These are phyloP conservation scores for Hypomontagnella monticulosa DNA, from an alignment of 495 filamentous ascomycete genomes.

Conservation along the genomic window DNA sequence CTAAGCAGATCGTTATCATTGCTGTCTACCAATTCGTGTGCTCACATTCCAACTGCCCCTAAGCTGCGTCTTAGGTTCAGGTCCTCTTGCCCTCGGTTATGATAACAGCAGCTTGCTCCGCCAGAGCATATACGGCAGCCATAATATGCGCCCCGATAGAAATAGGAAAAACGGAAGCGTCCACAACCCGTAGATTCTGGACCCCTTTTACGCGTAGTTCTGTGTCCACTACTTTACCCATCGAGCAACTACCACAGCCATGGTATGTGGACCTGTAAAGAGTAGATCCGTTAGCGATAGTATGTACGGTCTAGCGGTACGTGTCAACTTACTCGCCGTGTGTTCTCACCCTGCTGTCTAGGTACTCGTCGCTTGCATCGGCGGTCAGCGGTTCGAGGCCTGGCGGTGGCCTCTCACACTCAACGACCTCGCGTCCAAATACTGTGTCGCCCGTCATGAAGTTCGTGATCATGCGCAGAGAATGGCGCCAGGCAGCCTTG, in stretches of 20 bases:
- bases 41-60: too few species aligned
- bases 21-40: too few species aligned
- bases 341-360: conserved; percentile 24
- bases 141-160: conserved; percentile 35
- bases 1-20: too few species aligned
- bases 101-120: conserved; percentile 41
- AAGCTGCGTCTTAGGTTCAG: too few species aligned
- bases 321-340: conserved; percentile 19
- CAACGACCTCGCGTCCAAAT: conserved; percentile 24
- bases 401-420: conserved; percentile 13
- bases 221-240: conserved; percentile 45
- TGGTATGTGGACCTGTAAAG: conserved; percentile 8
- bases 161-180: conserved; percentile 44
- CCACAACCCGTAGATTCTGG: conserved; percentile 38
- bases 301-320: too few species aligned
- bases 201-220: conserved; percentile 39
- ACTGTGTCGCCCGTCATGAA: conserved; percentile 25
- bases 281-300: too few species aligned
- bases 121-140: conserved; percentile 42
- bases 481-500: conserved; percentile 24
- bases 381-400: conserved; percentile 16
- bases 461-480: not conserved
- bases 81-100: too few species aligned
- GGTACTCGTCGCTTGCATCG: conserved; percentile 32
- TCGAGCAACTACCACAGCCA: conserved; percentile 19